Conservation (phyloP, 176 grass and related monocot genomes). For the Areca catechu region DNA sequence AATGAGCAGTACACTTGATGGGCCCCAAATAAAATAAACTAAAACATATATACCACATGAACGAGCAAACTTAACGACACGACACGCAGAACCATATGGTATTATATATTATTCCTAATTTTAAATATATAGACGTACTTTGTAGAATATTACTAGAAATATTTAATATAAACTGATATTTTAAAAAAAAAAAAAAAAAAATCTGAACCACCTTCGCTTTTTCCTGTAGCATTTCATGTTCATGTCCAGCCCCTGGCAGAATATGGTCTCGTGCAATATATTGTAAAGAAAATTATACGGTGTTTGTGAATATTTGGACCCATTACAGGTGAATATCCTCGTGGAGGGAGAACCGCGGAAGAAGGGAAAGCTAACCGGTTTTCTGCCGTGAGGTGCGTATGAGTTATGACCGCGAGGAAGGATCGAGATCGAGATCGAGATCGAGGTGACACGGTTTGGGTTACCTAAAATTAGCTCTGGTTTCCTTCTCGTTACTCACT, state of each 20-base stretch:
- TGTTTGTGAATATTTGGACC: too few species aligned
- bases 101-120: slow-evolving; percentile 3
- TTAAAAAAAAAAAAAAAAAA: too few species aligned
- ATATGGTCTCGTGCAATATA: too few species aligned
- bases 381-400: slow-evolving; percentile 5
- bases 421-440: too few species aligned
- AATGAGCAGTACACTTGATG: slow-evolving; percentile 80
- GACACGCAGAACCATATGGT: slow-evolving; percentile 30
- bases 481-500: slow-evolving; percentile 12
- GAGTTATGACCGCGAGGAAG: not conserved
- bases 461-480: slow-evolving; percentile 22
- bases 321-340: too few species aligned
- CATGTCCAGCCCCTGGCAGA: too few species aligned
- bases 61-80: slow-evolving; percentile 53
- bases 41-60: slow-evolving; percentile 61
- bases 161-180: too few species aligned
- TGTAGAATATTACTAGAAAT: too few species aligned
- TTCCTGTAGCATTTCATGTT: too few species aligned
- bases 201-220: too few species aligned
- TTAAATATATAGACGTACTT: too few species aligned
- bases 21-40: slow-evolving; percentile 49
- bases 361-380: not conserved
- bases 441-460: slow-evolving; percentile 23
- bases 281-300: too few species aligned
- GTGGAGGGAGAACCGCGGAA: not conserved